Conservation (phyloP, 495 filamentous ascomycete genomes). For the Lasiosphaeria hispida region DNA sequence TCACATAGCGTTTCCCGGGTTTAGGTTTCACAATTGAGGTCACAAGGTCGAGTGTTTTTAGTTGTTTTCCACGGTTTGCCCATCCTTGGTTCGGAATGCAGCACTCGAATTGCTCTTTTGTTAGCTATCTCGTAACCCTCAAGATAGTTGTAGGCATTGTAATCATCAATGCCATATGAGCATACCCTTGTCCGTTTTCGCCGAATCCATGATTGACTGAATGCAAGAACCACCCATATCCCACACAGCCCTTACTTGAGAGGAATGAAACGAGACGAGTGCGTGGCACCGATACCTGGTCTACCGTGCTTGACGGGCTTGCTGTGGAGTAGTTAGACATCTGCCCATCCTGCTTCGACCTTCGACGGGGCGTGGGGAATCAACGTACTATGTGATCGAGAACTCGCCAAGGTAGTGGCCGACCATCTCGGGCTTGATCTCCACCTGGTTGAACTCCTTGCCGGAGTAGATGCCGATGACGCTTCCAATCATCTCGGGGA, state of each 20-base stretch:
- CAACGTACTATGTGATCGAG: constrained; percentile 96
- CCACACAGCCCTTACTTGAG: constrained; percentile 73
- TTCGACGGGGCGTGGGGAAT: neutral
- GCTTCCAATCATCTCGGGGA: constrained; percentile 98
- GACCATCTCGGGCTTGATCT: constrained; percentile 99
- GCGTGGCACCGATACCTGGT: constrained; percentile 99
- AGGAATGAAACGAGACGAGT: constrained; percentile 99
- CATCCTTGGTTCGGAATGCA: constrained; percentile 19
- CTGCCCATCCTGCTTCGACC: constrained; percentile 2
- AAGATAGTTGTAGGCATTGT: constrained; percentile 33
- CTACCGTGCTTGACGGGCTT: constrained; percentile 99
- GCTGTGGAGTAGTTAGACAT: constrained; percentile 56
- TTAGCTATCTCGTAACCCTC: constrained; percentile 32
- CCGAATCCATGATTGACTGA: constrained; percentile 41
- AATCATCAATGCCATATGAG: constrained; percentile 32
- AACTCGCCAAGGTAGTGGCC: constrained; percentile 99
- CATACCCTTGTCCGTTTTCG: constrained; percentile 41
- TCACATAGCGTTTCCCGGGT: neutral
- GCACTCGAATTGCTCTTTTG: constrained; percentile 29
- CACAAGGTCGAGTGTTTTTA: neutral
- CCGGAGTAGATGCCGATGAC: constrained; percentile 99
- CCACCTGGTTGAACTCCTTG: constrained; percentile 99
- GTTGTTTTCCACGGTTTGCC: neutral
- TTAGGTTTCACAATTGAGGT: neutral
- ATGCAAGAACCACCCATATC: constrained; percentile 40